Base-by-base conservation (phyloP, 805 yeast genomes). In the Candida nitratophila region DNA sequence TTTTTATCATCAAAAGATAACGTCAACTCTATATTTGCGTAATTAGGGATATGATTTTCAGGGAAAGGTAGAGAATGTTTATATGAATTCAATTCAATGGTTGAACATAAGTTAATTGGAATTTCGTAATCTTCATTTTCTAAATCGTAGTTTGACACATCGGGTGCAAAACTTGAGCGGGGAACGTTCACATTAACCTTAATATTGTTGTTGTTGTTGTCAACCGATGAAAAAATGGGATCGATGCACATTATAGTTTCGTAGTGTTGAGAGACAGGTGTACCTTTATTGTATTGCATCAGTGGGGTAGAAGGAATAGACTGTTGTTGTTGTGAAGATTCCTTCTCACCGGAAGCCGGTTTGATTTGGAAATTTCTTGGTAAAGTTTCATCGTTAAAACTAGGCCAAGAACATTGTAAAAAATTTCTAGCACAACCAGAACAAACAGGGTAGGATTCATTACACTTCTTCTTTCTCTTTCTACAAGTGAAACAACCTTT, bases 401-500 rank as follows among this genome's bases (percentile, higher is more conserved):
- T 44, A 7, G 69, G 69, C 65, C 68, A 65, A 24, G 51, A 50
- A 45, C 69, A 65, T 40, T 57, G 48, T 19, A 63, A 49, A 24
- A 53, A 61, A 42, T 65, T 64, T 33, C 68, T 46, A 12, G 61
- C 47, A 45, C 69, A 64, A 8, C 67, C 69, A 6, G 61, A 50
- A 44, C 69, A 64, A 7, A 52, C 51, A 11, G 67, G 67, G 21
- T 42, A 51, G 5, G 38, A 47, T 46, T 64, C 68, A 48, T 63
- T 60, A 48, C 69, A 64, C 48, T 63, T 64, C 59, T 64, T 64
- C 56, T 64, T 64, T 35, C 68, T 53, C 45, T 59, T 62, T 16
- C 69, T 50, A 45, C 69, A 65, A 3, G 68, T 63, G 44, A 65
- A 61, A 48, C 69, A 65, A 20, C 69, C 69, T 2, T 61, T 54